A percentile compares a stretch with the other conserved stretches of the same genome.
These are phyloP conservation scores for Citrus inodora DNA, from an alignment of 345 rosid genomes.

Conservation along the genomic window DNA sequence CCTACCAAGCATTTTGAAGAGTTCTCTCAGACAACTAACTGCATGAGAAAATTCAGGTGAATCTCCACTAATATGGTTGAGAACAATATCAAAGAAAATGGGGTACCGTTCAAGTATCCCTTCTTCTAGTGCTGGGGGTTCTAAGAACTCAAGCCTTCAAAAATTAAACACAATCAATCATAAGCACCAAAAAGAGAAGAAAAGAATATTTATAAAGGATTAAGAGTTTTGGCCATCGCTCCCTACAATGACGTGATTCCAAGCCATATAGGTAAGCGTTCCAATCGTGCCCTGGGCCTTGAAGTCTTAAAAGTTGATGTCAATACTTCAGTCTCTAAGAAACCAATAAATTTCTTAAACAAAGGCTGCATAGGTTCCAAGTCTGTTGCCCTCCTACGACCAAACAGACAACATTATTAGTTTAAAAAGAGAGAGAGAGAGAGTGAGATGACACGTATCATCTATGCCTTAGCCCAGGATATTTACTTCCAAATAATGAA, in stretches of 20 bases:
- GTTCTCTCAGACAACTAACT: constrained; percentile 78
- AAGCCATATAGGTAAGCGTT: constrained; percentile 78
- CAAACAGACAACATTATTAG: constrained; percentile 20
- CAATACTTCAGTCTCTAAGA: constrained; percentile 75
- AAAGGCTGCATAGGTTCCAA: constrained; percentile 94
- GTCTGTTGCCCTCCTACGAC: constrained; percentile 72
- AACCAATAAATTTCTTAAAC: constrained; percentile 68
- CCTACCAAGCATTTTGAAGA: constrained; percentile 91
- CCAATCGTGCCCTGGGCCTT: constrained; percentile 68
- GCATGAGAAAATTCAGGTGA: constrained; percentile 88
- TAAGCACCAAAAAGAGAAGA: constrained; percentile 11
- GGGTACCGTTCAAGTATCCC: constrained; percentile 93
- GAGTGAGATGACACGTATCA: background rate
- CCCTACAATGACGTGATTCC: constrained; percentile 93
- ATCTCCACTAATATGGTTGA: constrained; percentile 86
- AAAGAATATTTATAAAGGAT: constrained; percentile 5
- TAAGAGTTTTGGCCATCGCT: constrained; percentile 24
- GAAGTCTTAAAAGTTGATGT: constrained; percentile 54
- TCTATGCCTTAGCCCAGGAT: background rate
- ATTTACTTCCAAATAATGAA: background rate
- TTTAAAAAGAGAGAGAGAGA: background rate
- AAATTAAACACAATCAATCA: constrained; percentile 14
- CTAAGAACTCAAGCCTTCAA: constrained; percentile 89
- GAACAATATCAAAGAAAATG: constrained; percentile 85
- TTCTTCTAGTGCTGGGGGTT: constrained; percentile 94